phyloP scores from a whole-genome alignment of 2,329 filamentous ascomycete species.

The Trichoderma simmonsii region DNA sequence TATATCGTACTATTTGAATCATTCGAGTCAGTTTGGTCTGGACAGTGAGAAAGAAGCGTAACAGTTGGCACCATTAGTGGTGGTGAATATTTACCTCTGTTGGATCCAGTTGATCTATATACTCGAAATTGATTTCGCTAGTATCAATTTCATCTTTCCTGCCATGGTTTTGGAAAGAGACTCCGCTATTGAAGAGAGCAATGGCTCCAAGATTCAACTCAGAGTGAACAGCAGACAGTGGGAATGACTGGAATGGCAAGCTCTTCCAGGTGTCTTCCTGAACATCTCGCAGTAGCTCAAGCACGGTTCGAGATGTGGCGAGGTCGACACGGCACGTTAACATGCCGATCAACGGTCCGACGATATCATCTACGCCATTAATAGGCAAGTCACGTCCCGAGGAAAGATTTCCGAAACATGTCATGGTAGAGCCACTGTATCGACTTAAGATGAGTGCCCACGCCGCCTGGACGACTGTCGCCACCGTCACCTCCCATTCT shows the following conservation, averaged over 20 bases:
- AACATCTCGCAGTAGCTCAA: slow-evolving; percentile 24
- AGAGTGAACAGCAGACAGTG: slow-evolving; percentile 33
- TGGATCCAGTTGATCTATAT: too few species aligned
- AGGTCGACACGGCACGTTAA: slow-evolving; percentile 48
- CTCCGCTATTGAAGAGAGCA: slow-evolving; percentile 5
- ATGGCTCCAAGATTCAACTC: not conserved
- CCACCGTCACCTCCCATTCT: slow-evolving; percentile 41
- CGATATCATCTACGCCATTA: slow-evolving; percentile 19
- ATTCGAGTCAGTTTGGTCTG: too few species aligned
- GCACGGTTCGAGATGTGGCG: not conserved
- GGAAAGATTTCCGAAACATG: slow-evolving; percentile 44
- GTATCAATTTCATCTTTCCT: not conserved
- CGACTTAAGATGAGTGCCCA: slow-evolving; percentile 51
- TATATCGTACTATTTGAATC: too few species aligned
- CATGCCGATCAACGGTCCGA: slow-evolving; percentile 44
- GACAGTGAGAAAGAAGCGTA: too few species aligned
- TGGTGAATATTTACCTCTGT: too few species aligned
- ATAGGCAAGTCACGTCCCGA: slow-evolving; percentile 25
- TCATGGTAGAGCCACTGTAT: slow-evolving; percentile 46
- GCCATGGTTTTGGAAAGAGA: slow-evolving; percentile 1
- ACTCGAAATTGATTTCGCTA: not conserved
- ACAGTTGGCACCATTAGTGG: too few species aligned
- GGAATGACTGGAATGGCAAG: slow-evolving; percentile 50
- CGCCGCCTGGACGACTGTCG: slow-evolving; percentile 48
- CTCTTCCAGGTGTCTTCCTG: slow-evolving; percentile 45